These are phyloP conservation scores for Theobroma cacao DNA, from an alignment of 345 rosid genomes.

Conservation along the genomic window DNA sequence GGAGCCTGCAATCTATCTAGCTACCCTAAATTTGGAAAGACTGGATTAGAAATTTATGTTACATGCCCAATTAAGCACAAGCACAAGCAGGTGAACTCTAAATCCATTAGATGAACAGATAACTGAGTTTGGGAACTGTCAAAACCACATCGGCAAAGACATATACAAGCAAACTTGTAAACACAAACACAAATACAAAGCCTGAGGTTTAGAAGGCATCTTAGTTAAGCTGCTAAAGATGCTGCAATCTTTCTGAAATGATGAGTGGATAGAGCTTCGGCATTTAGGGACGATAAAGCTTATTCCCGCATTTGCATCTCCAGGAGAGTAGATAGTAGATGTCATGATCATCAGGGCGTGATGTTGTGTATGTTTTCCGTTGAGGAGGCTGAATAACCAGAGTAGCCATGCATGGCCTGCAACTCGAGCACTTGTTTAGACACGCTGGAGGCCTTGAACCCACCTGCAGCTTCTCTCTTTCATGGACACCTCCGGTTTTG, in stretches of 20 bases:
- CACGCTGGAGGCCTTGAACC: slow-evolving; percentile 39
- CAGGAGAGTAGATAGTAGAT: slow-evolving; percentile 33
- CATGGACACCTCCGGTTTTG: not conserved
- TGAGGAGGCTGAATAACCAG: slow-evolving; percentile 29
- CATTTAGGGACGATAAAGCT: slow-evolving; percentile 28
- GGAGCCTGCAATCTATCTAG: too few species aligned
- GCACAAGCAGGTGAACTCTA: too few species aligned
- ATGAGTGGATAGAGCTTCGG: not conserved
- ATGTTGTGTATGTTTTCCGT: not conserved
- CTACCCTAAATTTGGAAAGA: too few species aligned
- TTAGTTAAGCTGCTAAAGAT: not conserved
- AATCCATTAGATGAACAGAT: too few species aligned
- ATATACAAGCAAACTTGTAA: not conserved
- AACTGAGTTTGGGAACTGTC: not conserved
- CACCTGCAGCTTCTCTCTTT: slow-evolving; percentile 20
- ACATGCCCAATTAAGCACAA: too few species aligned
- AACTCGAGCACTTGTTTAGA: slow-evolving; percentile 30
- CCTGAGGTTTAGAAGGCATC: not conserved
- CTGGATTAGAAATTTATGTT: too few species aligned
- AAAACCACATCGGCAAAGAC: not conserved
- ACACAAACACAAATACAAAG: not conserved
- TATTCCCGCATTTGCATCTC: slow-evolving; percentile 42
- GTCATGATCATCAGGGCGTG: slow-evolving; percentile 10
- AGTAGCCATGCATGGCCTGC: slow-evolving; percentile 41
- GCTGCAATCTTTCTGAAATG: too few species aligned